Evolutionary conservation across 2,329 filamentous ascomycete species (phyloP).

Genomic region (Allantophomopsis lycopodina): DNA sequence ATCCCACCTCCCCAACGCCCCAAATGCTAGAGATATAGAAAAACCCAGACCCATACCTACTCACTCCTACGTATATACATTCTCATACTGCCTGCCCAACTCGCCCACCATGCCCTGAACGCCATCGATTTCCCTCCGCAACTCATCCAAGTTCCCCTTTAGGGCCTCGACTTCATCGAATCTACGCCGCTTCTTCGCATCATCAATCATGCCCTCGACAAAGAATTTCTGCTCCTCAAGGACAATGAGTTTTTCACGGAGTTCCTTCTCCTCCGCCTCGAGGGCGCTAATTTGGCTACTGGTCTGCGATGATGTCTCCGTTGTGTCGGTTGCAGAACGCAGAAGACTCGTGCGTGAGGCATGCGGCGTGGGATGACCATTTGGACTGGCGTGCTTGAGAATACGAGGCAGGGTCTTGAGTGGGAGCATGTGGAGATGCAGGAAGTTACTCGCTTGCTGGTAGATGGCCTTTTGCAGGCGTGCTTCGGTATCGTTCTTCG

Average conservation of each 20-base stretch:
- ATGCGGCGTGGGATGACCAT: slow-evolving; percentile 16
- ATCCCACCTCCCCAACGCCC: no score
- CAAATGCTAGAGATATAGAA: no score
- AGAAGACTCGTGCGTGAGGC: slow-evolving; percentile 29
- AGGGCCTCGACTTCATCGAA: slow-evolving; percentile 58
- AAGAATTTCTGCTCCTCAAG: slow-evolving; percentile 63
- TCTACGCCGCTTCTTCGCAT: slow-evolving; percentile 50
- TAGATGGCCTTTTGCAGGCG: slow-evolving; percentile 56
- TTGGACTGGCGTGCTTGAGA: slow-evolving; percentile 46
- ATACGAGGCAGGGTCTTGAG: slow-evolving; percentile 45
- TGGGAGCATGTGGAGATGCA: slow-evolving; percentile 65
- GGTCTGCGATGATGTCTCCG: slow-evolving; percentile 35
- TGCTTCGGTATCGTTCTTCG: slow-evolving; percentile 46
- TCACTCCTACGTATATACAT: no score
- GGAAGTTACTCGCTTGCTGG: slow-evolving; percentile 53
- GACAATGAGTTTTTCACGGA: slow-evolving; percentile 53
- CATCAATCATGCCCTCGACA: slow-evolving; percentile 55
- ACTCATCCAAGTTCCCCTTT: slow-evolving; percentile 48
- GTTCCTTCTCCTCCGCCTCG: slow-evolving; percentile 55
- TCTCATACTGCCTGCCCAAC: slow-evolving; percentile 20
- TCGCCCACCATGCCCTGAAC: slow-evolving; percentile 42
- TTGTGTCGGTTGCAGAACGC: slow-evolving; percentile 42
- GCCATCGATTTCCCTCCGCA: slow-evolving; percentile 51
- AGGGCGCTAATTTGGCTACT: slow-evolving; percentile 46
- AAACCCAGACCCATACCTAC: no score